Evolutionary conservation across 345 rosid genomes (phyloP), one percentile per base, ranked within the genome.

Genomic region (Orychophragmus violaceus): DNA sequence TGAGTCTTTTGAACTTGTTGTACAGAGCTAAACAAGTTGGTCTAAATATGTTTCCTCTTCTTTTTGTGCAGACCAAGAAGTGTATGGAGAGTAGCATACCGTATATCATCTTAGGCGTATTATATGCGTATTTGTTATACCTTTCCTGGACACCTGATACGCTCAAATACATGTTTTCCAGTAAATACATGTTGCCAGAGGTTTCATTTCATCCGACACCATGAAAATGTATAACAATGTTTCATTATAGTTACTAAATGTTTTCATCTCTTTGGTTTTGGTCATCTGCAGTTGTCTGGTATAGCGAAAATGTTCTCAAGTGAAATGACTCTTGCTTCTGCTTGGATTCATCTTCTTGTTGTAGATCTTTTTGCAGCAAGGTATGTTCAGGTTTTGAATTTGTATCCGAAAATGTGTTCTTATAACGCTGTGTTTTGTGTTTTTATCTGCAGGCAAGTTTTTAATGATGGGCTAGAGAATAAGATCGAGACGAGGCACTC

Each of bases 281-380:
- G 18, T 53, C 32, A 23, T 54, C 1, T 69, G 73, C 67, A 90
- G 99, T 76, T 94, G 44, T 66, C 95, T 2, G 95, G 88, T n/a
- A 90, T 94, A 9, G 76, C 85, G 16, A 94, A 88, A 82, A 84
- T 90, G 97, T 94, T 94, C 68, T 77, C 90, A 21, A 85, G 75
- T 69, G 97, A 94, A 70, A 79, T 87, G 79, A 86, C 96, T 45
- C 70, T 94, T 74, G 83, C 97, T 79, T 94, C 99, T 57, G 96
- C 89, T 8, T 94, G 99, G 99, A 87, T 94, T 85, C 97, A 90
- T 80, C 83, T 88, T 48, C 76, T 94, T 57, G 84, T 81, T 36
- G 61, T 94, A 5, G 97, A 94, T 81, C 99, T 90, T 64, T 94
- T 84, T 25, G 96, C 99, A 9, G 99, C 99, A 41, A 85, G 97